Evolutionary conservation across 2,329 filamentous ascomycete species (phyloP).

Genomic region (Pestalotiopsis sp.): DNA sequence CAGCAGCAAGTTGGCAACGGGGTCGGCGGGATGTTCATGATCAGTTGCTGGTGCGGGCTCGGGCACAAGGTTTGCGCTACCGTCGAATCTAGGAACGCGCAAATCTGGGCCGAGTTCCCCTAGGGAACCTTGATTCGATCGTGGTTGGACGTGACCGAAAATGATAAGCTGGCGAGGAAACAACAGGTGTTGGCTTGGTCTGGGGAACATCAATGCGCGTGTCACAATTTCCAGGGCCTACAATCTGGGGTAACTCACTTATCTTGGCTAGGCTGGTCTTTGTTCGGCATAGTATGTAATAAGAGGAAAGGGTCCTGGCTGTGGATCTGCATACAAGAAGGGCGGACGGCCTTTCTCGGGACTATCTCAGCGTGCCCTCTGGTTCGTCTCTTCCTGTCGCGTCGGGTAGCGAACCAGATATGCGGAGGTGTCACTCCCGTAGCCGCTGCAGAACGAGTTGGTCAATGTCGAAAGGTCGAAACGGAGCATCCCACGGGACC

Average conservation of each 20-base stretch:
- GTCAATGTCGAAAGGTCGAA: background rate
- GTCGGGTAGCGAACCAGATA: background rate
- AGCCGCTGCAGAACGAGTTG: background rate
- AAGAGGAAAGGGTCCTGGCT: no score
- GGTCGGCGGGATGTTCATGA: background rate
- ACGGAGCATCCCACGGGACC: background rate
- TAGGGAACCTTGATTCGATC: background rate
- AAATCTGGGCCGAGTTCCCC: background rate
- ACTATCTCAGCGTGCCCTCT: background rate
- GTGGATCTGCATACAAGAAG: background rate
- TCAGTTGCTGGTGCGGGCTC: background rate
- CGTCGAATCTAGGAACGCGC: background rate
- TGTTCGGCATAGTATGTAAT: no score
- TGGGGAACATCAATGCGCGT: background rate
- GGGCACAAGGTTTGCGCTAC: background rate
- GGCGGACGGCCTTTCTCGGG: background rate
- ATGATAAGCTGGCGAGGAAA: background rate
- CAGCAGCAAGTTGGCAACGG: background rate
- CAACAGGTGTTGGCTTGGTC: background rate
- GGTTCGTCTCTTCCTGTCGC: background rate
- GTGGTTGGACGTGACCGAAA: background rate
- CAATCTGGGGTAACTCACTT: background rate
- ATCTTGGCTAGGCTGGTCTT: background rate
- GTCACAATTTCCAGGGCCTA: background rate
- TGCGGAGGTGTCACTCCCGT: background rate